These are phyloP conservation scores for Globisporangium okanoganense DNA, from an alignment of 352 stramenopile genomes.

Conservation along the genomic window DNA sequence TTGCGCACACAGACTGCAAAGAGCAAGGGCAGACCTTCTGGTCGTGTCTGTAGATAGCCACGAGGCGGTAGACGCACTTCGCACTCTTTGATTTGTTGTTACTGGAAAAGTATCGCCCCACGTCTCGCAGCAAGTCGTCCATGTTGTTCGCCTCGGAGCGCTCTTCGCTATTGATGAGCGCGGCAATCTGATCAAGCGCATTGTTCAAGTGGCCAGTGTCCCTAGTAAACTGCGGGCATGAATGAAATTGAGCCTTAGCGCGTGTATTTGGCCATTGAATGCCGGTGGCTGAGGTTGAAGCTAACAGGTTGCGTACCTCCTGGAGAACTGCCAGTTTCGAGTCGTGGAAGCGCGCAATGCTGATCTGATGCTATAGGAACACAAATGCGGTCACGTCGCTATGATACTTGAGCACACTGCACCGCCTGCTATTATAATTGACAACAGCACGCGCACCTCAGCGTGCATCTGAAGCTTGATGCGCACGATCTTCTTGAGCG, in stretches of 20 bases:
- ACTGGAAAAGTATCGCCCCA: constrained; percentile 24
- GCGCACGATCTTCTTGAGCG: constrained; percentile 39
- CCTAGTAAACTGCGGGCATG: constrained; percentile 31
- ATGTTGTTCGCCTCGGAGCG: constrained; percentile 19
- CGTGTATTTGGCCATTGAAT: neutral
- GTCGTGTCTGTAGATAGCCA: constrained; percentile 10
- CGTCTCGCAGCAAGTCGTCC: constrained; percentile 32
- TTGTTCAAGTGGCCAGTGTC: constrained; percentile 20
- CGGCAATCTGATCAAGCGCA: constrained; percentile 17
- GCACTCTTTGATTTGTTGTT: neutral
- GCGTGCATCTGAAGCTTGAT: constrained; percentile 53
- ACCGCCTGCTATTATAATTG: no score
- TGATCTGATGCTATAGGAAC: constrained; percentile 35
- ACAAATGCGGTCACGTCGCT: neutral
- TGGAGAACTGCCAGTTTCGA: constrained; percentile 28
- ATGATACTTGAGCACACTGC: neutral
- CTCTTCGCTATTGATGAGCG: constrained; percentile 4
- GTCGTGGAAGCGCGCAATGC: constrained; percentile 22
- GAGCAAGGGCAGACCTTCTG: neutral
- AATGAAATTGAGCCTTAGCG: neutral
- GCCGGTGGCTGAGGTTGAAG: no score
- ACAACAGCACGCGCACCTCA: constrained; percentile 18
- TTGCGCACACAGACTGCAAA: constrained; percentile 6
- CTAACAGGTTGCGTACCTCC: constrained; percentile 23
- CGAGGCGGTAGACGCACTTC: constrained; percentile 5